A percentile compares a stretch with the other conserved stretches of the same genome.
These are phyloP conservation scores for Kwoniella bestiolae DNA, from an alignment of 768 basidiomycete genomes.

Conservation along the genomic window DNA sequence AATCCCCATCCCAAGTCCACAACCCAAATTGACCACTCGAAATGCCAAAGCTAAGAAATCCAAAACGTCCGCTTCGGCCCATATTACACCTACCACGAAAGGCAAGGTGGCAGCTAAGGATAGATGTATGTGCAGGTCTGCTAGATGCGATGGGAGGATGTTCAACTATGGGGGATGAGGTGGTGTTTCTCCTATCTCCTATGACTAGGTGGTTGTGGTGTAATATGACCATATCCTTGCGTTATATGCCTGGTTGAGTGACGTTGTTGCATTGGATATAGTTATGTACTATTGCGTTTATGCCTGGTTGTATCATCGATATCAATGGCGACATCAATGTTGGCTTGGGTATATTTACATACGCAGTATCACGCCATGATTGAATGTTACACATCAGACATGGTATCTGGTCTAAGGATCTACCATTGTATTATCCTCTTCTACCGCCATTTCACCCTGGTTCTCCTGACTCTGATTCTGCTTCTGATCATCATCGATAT, in stretches of 20 bases:
- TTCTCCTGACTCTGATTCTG: no score
- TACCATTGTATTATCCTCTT: not conserved
- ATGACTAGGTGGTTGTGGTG: no score
- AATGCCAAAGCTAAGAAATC: slow-evolving; percentile 18
- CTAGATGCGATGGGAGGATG: slow-evolving; percentile 46
- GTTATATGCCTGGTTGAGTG: no score
- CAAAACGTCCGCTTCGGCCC: slow-evolving; percentile 25
- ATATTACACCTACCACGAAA: slow-evolving; percentile 21
- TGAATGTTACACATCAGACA: no score
- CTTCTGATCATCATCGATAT: not conserved
- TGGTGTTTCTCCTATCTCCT: no score
- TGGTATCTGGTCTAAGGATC: not conserved
- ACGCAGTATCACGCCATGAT: no score
- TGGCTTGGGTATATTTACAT: no score
- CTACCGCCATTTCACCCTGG: not conserved
- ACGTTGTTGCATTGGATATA: no score
- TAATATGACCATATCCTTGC: no score
- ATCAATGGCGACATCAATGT: no score
- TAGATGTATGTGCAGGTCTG: slow-evolving; percentile 30
- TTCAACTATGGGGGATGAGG: slow-evolving; percentile 27
- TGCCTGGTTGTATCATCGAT: no score
- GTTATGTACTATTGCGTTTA: no score
- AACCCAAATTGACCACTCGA: slow-evolving; percentile 6
- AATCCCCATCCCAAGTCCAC: not conserved
- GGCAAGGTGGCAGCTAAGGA: slow-evolving; percentile 25